These are phyloP conservation scores for Esteya vermicola DNA, from an alignment of 2,329 filamentous ascomycete genomes.

Conservation along the genomic window DNA sequence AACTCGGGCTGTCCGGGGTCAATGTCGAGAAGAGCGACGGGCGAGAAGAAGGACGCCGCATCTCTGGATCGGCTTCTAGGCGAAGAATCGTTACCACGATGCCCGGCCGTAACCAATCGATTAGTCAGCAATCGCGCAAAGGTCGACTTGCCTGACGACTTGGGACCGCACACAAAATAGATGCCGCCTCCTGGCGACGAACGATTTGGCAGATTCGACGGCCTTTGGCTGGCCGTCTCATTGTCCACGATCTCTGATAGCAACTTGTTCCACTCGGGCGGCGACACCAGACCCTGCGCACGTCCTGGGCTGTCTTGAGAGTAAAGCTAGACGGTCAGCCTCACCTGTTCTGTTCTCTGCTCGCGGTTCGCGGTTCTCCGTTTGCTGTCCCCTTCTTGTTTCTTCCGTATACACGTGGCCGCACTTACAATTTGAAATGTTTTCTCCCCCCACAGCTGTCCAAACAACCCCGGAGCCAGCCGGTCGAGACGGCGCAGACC, in stretches of 20 bases:
- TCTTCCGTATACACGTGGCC: no score
- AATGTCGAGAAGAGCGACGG: conserved; percentile 54
- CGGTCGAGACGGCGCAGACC: conserved; percentile 38
- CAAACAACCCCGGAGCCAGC: conserved; percentile 54
- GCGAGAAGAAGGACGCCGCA: no score
- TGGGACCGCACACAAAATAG: conserved; percentile 53
- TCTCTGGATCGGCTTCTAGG: no score
- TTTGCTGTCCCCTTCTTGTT: no score
- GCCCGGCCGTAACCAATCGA: conserved; percentile 40
- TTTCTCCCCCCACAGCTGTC: conserved; percentile 47
- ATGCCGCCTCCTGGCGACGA: conserved; percentile 12
- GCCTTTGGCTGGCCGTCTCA: conserved; percentile 13
- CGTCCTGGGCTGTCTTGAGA: conserved; percentile 23
- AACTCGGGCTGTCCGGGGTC: conserved; percentile 71
- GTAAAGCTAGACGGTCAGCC: conserved; percentile 37
- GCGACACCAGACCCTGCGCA: conserved; percentile 40
- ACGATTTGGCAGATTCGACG: not conserved
- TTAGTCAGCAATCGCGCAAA: conserved; percentile 55
- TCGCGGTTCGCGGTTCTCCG: no score
- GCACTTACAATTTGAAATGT: conserved; percentile 6
- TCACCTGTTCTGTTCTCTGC: no score
- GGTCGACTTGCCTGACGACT: conserved; percentile 63
- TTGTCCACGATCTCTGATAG: conserved; percentile 30
- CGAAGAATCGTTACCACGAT: conserved; percentile 9
- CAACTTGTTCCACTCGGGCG: conserved; percentile 47